Evolutionary conservation across 164 flowering plant species (phyloP).

Genomic region (Liriodendron chinense): DNA sequence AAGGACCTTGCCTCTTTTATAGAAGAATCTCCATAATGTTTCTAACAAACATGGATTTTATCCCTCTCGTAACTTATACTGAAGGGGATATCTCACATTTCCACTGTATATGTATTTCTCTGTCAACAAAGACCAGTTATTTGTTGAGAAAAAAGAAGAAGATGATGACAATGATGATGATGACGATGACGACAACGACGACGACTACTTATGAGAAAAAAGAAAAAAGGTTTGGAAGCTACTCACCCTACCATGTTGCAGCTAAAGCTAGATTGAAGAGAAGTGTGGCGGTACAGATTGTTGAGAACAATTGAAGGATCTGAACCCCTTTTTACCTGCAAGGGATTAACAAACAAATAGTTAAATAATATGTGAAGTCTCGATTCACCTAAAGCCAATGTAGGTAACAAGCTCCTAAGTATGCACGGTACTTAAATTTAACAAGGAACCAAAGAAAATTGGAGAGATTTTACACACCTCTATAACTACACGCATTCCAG

Average conservation of each 20-base stretch:
- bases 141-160: background rate
- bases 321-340: conserved; percentile 83
- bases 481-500: conserved; percentile 94
- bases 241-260: conserved; percentile 99
- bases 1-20: background rate
- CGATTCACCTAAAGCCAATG: background rate
- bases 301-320: conserved; percentile 84
- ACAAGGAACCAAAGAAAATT: background rate
- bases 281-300: conserved; percentile 75
- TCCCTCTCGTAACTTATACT: background rate
- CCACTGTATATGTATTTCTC: background rate
- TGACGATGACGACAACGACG: no score
- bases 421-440: background rate
- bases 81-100: background rate
- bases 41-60: background rate
- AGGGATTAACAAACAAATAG: background rate
- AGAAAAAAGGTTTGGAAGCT: conserved; percentile 6
- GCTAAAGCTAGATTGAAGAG: conserved; percentile 91
- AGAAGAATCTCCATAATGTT: background rate
- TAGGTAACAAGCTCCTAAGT: background rate
- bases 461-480: conserved; percentile 49
- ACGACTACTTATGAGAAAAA: no score
- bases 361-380: background rate
- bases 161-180: no score
- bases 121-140: background rate